phyloP scores from a whole-genome alignment of 192 early-diverging fungal genomes.

The Obelidium mucronatum region DNA sequence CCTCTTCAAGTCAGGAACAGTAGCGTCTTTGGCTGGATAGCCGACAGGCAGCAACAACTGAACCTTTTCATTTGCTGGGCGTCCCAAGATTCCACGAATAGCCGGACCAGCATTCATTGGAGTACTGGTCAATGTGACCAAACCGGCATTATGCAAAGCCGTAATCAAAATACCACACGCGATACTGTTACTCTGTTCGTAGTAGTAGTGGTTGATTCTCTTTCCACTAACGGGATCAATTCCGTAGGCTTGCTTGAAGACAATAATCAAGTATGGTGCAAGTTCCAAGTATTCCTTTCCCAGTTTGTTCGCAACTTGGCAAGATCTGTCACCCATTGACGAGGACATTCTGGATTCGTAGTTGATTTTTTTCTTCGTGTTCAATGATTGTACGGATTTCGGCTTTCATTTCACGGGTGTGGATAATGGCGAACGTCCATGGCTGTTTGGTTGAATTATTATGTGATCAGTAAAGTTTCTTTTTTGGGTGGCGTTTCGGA shows the following conservation, averaged over 20 bases:
- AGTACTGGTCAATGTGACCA: conserved; percentile 7
- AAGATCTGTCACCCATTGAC: conserved; percentile 20
- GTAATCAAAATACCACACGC: conserved; percentile 20
- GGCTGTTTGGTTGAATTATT: too few species aligned
- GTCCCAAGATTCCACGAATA: neutral
- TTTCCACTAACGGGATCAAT: conserved; percentile 20
- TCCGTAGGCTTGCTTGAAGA: conserved; percentile 23
- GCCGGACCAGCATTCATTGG: conserved; percentile 22
- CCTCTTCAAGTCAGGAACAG: conserved; percentile 26
- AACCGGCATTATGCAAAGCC: conserved; percentile 11
- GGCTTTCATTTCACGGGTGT: neutral
- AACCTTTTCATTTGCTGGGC: conserved; percentile 15
- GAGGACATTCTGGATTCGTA: conserved; percentile 14
- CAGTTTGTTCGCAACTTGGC: conserved; percentile 12
- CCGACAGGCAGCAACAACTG: conserved; percentile 19
- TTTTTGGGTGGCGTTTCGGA: too few species aligned
- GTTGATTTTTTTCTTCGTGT: conserved; percentile 28
- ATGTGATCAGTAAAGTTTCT: too few species aligned
- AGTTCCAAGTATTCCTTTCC: conserved; percentile 20
- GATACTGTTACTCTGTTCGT: conserved; percentile 12
- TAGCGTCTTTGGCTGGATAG: conserved; percentile 10
- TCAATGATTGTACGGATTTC: conserved; percentile 21
- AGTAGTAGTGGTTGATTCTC: conserved; percentile 28
- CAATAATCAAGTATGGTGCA: conserved; percentile 19
- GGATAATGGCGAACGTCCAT: conserved; percentile 29